Percentiles rank a stretch among this genome's conserved stretches.
Evolutionary conservation across 2,329 filamentous ascomycete genomes (phyloP).

Genomic region (Gnomoniopsis smithogilvyi): DNA sequence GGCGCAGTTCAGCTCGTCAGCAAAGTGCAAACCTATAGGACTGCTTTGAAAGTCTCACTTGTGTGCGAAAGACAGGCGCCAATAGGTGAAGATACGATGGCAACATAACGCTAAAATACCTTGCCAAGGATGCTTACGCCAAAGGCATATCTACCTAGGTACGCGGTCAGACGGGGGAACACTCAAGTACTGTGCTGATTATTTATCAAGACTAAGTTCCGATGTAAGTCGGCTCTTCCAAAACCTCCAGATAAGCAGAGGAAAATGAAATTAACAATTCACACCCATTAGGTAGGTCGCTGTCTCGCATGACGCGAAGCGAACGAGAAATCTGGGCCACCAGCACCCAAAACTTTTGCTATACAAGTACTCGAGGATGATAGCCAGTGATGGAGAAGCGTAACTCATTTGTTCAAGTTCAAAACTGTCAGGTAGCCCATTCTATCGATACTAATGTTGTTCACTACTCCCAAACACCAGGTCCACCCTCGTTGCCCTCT

Average conservation of each 20-base stretch:
- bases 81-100: neutral
- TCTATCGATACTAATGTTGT: constrained; percentile 19
- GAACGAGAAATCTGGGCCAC: no score
- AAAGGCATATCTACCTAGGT: neutral
- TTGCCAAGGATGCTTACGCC: neutral
- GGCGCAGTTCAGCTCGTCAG: constrained; percentile 6
- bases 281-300: neutral
- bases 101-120: neutral
- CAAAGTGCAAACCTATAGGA: neutral
- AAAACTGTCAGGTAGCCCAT: neutral
- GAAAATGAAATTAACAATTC: no score
- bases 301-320: neutral
- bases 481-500: constrained; percentile 50
- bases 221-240: neutral
- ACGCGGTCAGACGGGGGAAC: neutral
- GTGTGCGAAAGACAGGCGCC: neutral
- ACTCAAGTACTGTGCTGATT: neutral
- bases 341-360: no score
- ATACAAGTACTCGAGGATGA: no score
- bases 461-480: constrained; percentile 53
- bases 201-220: neutral
- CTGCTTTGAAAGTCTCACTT: neutral
- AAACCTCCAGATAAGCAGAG: neutral
- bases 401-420: neutral
- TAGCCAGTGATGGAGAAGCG: neutral